Evolutionary conservation across 2,329 filamentous ascomycete genomes (phyloP).

Genomic region (Neurospora crassa): DNA sequence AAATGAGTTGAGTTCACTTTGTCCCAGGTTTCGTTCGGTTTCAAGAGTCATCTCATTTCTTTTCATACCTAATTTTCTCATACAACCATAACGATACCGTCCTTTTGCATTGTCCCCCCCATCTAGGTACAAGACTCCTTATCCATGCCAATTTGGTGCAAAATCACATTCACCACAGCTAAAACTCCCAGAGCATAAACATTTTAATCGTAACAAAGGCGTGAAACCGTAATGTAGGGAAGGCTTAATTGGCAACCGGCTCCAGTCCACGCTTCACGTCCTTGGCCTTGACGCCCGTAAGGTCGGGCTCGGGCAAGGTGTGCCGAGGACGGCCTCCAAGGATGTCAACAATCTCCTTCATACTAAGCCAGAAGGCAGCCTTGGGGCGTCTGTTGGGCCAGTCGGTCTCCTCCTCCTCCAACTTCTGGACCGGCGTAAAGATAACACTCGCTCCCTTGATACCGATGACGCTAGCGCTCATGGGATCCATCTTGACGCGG

Average conservation of each 20-base stretch:
- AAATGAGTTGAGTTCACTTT: neutral
- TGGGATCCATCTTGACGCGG: conserved; percentile 62
- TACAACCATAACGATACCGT: neutral
- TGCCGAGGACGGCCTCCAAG: conserved; percentile 62
- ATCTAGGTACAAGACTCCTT: neutral
- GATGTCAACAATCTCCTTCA: conserved; percentile 77
- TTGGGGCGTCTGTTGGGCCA: conserved; percentile 84
- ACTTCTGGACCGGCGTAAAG: conserved; percentile 70
- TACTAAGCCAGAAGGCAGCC: conserved; percentile 72
- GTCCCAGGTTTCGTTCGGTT: neutral
- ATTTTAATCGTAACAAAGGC: neutral
- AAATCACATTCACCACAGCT: neutral
- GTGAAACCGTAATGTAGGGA: neutral
- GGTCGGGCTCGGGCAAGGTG: conserved; percentile 35
- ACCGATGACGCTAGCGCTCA: conserved; percentile 76
- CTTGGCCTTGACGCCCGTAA: conserved; percentile 47
- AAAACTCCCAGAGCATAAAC: neutral
- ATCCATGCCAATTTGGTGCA: neutral
- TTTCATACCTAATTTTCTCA: neutral
- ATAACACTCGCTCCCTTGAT: conserved; percentile 83
- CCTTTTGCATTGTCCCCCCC: neutral
- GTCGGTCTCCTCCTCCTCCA: conserved; percentile 82
- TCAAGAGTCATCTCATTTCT: neutral
- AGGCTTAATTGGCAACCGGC: neutral
- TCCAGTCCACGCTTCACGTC: conserved; percentile 48